phyloP scores from a whole-genome alignment of 148 eudicot species.

The Silene conica region DNA sequence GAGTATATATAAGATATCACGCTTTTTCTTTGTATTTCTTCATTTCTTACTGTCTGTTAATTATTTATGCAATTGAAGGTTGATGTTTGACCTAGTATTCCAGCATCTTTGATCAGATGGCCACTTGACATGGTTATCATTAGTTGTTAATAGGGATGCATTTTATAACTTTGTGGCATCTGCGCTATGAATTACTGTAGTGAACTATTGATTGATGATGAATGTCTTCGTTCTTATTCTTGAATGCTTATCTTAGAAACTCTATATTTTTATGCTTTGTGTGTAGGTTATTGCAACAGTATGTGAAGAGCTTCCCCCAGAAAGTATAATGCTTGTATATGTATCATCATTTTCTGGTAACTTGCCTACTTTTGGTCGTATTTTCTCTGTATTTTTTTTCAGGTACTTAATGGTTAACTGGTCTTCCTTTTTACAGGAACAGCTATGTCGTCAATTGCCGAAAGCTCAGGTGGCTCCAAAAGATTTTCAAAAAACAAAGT shows the following conservation, averaged over 20 bases:
- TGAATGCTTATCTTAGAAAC: constrained; percentile 3
- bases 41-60: background rate
- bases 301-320: constrained; percentile 88
- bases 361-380: constrained; percentile 18
- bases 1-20: constrained; percentile 34
- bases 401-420: constrained; percentile 13
- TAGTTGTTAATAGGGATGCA: background rate
- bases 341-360: constrained; percentile 84
- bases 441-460: constrained; percentile 39
- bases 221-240: background rate
- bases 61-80: background rate
- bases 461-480: constrained; percentile 57
- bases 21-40: background rate
- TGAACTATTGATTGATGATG: background rate
- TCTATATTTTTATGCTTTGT: constrained; percentile 13
- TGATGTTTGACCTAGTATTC: background rate
- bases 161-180: too few relatives aligned
- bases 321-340: constrained; percentile 69
- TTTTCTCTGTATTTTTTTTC: background rate
- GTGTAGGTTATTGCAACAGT: constrained; percentile 73
- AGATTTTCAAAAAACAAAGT: constrained; percentile 50
- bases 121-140: background rate
- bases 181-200: background rate
- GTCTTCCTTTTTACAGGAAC: constrained; percentile 39
- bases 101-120: background rate